Evolutionary conservation across 257 asterid species (phyloP).

Genomic region (Asclepias syriaca): DNA sequence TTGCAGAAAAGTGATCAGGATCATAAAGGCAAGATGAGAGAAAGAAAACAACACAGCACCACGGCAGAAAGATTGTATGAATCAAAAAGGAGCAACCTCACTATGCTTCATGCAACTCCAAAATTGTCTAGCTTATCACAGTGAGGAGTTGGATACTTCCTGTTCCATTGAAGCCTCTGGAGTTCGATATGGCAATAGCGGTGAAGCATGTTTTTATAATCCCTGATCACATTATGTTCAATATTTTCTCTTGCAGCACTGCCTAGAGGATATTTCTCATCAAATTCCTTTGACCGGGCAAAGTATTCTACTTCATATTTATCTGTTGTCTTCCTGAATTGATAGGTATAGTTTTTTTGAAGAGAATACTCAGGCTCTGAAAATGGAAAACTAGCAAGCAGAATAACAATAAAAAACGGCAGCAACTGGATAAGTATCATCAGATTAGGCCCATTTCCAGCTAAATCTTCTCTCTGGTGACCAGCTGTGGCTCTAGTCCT

Average conservation of each 20-base stretch:
- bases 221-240: slow-evolving; percentile 66
- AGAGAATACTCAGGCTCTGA: slow-evolving; percentile 93
- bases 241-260: slow-evolving; percentile 55
- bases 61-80: neutral
- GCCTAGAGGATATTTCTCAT: slow-evolving; percentile 52
- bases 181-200: slow-evolving; percentile 92
- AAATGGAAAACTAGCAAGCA: slow-evolving; percentile 92
- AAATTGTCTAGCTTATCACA: slow-evolving; percentile 68
- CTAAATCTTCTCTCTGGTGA: slow-evolving; percentile 66
- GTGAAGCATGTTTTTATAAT: slow-evolving; percentile 73
- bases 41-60: neutral
- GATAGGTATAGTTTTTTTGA: slow-evolving; percentile 81
- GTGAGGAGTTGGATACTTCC: slow-evolving; percentile 78
- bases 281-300: slow-evolving; percentile 71
- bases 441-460: slow-evolving; percentile 57
- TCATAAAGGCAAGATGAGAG: neutral
- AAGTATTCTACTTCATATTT: slow-evolving; percentile 68
- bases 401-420: slow-evolving; percentile 71
- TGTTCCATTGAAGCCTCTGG: slow-evolving; percentile 96
- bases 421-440: slow-evolving; percentile 73
- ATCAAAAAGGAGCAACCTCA: neutral
- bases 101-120: slow-evolving; percentile 57
- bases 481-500: slow-evolving; percentile 53
- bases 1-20: neutral
- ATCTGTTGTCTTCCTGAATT: slow-evolving; percentile 63